These are phyloP conservation scores for Triticum dicoccoides DNA, from an alignment of 176 grass and related monocot species.

Conservation along the genomic window DNA sequence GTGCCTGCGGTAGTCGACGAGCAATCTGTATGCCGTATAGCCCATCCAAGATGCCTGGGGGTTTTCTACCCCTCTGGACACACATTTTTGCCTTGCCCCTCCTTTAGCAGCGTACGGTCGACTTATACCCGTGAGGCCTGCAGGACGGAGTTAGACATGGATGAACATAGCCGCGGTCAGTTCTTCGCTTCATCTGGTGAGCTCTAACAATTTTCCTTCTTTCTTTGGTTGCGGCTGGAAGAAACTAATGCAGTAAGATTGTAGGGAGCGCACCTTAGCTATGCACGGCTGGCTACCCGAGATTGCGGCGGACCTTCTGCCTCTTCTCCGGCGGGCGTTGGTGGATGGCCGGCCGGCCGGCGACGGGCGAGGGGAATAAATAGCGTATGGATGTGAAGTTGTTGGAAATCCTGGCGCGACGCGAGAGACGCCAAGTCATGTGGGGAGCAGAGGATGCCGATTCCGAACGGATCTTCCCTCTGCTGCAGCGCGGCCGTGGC, in stretches of 20 bases:
- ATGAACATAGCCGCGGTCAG: not conserved
- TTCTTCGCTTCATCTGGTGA: not conserved
- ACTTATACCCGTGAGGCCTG: not conserved
- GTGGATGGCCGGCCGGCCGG: not conserved
- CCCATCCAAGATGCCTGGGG: constrained; percentile 43
- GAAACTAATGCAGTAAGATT: not conserved
- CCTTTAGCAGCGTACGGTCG: no score
- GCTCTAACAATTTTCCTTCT: not conserved
- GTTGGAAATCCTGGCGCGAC: not conserved
- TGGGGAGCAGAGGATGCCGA: constrained; percentile 61
- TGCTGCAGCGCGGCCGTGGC: not conserved
- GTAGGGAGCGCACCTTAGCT: not conserved
- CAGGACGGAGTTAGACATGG: not conserved
- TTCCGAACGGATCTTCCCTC: constrained; percentile 62
- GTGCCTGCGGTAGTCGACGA: not conserved
- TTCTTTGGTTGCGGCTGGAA: not conserved
- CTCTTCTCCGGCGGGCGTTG: constrained; percentile 12
- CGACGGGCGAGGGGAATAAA: constrained; percentile 15
- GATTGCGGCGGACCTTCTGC: not conserved
- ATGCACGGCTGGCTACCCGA: not conserved
- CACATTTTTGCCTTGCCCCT: constrained; percentile 37
- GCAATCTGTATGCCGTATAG: constrained; percentile 18
- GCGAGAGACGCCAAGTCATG: constrained; percentile 35
- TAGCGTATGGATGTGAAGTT: constrained; percentile 6
- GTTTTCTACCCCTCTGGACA: constrained; percentile 4